Evolutionary conservation across 352 stramenopile genomes (phyloP), one percentile per base, ranked within the genome.

Genomic region (Phytophthora meadii): DNA sequence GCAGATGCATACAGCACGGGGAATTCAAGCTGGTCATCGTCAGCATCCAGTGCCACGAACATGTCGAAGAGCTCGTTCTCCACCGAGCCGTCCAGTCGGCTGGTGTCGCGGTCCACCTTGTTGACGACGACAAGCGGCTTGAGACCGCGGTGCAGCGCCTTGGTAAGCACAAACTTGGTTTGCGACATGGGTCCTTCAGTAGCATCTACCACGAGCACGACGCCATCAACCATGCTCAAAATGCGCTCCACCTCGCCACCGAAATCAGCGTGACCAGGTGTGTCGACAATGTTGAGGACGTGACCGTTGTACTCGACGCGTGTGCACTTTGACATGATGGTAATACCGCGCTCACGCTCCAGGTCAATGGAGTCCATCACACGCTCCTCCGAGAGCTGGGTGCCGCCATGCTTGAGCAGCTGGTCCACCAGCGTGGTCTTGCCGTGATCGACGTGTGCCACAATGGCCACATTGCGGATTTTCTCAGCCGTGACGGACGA

Each of bases 341-440:
- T 99, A 70, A 99, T 99, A 15, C 97, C 98, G 15, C 98, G 94
- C 81, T 99, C 97, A 51, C 95, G 92, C 86, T 99, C 98, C 24
- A 99, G 71, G 58, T 98, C 97, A 59, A 98, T 98, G 53, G 88
- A 98, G 80, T 99, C 98, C 97, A 99, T 99, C 3, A 99, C 93
- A 54, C 97, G 87, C 58, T 98, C 94, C 69, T 85, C 80, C 1
- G 72, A 81, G 11, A 93, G 71, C 55, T 55, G 77, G 81, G 97
- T 97, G 71, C 97, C 94, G 55, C 94, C 96, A 75, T 99, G 94
- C 65, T 97, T 94, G 49, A 99, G 93, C 72, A 99, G 77, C 48
- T 98, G 92, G 83, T 99, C 98, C 28, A 99, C 97, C 27, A 99
- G 70, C 36, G 98, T 99, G 6, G 97, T 99, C 84, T 99, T 99